Evolutionary conservation across 768 basidiomycete genomes (phyloP).

Genomic region (Mycena maculata): DNA sequence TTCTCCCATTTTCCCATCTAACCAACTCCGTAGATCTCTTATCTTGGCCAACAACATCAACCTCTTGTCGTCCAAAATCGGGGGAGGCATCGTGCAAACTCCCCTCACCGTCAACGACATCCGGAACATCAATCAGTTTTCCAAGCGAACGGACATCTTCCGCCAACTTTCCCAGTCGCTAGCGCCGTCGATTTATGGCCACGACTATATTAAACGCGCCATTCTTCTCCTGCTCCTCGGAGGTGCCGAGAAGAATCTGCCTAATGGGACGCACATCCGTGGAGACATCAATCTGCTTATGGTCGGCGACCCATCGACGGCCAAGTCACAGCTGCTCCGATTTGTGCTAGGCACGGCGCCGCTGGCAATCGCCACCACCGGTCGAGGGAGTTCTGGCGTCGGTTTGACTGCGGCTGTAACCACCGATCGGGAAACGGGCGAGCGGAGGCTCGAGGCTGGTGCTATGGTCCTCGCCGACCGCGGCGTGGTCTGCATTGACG

Average conservation of each 20-base stretch:
- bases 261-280: constrained; percentile 98
- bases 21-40: constrained; percentile 71
- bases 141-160: constrained; percentile 90
- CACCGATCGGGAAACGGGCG: constrained; percentile 97
- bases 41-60: constrained; percentile 96
- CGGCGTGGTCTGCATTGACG: constrained; percentile 99
- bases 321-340: constrained; percentile 95
- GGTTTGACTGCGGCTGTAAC: constrained; percentile 99
- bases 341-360: constrained; percentile 97
- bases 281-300: constrained; percentile 99
- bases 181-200: constrained; percentile 97
- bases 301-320: constrained; percentile 99
- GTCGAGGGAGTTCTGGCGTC: constrained; percentile 97
- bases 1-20: constrained; percentile 21
- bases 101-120: constrained; percentile 94
- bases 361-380: constrained; percentile 97
- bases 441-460: constrained; percentile 95
- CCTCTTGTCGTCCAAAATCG: constrained; percentile 92
- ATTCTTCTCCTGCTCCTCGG: constrained; percentile 93
- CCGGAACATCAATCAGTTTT: constrained; percentile 93
- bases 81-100: constrained; percentile 94
- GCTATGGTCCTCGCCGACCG: constrained; percentile 99
- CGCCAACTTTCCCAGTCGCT: constrained; percentile 91
- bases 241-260: constrained; percentile 96
- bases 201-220: constrained; percentile 95